Percentiles rank a stretch among this genome's conserved stretches.
These are phyloP conservation scores for Talaromyces sp. DNA, from an alignment of 2,329 filamentous ascomycete species.

Conservation along the genomic window DNA sequence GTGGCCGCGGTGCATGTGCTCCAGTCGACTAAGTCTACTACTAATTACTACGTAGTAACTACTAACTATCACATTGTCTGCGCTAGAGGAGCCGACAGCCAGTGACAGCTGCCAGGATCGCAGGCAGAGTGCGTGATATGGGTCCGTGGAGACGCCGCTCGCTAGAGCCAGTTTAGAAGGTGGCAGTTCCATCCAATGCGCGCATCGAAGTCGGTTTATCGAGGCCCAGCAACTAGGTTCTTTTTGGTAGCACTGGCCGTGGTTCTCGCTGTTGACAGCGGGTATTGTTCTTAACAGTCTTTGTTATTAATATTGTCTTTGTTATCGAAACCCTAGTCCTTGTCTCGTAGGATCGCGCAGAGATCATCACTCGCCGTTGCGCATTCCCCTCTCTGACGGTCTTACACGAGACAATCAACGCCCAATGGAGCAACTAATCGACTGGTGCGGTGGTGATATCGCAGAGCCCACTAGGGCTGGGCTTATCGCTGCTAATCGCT, in stretches of 20 bases:
- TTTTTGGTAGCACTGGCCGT: background rate
- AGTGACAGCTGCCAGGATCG: background rate
- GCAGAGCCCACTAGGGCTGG: background rate
- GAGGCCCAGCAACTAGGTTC: background rate
- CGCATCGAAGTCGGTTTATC: background rate
- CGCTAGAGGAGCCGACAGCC: background rate
- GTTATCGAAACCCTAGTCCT: background rate
- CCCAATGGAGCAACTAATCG: background rate
- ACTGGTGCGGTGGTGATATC: background rate
- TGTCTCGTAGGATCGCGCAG: background rate
- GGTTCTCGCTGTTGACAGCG: background rate
- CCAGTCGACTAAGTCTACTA: too few relatives aligned
- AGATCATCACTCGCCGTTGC: background rate
- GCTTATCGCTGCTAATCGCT: background rate
- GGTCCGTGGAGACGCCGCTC: background rate
- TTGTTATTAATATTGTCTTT: background rate
- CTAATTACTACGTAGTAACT: too few relatives aligned
- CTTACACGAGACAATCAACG: background rate
- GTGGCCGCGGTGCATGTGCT: background rate
- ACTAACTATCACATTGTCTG: background rate
- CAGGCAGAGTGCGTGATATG: background rate
- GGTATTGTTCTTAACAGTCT: background rate
- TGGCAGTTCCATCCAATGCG: background rate
- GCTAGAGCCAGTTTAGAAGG: background rate
- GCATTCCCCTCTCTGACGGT: background rate